A percentile compares a stretch with the other conserved stretches of the same genome.
These are phyloP conservation scores for Cryphonectria japonica DNA, from an alignment of 2,329 filamentous ascomycete genomes.

Conservation along the genomic window DNA sequence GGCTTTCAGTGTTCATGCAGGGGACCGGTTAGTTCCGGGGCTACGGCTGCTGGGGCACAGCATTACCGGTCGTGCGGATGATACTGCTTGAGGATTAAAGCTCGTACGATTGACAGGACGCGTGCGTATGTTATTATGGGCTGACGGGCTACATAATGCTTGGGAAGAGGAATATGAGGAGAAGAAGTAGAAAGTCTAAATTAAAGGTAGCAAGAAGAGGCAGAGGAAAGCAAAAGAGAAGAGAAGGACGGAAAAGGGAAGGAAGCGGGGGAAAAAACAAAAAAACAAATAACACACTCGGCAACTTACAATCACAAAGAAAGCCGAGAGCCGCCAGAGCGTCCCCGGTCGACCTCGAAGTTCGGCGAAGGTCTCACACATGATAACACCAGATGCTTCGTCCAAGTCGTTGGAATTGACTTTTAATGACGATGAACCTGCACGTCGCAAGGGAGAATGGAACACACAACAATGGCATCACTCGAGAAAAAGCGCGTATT, in stretches of 20 bases:
- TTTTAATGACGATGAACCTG: not conserved
- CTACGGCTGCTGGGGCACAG: not conserved
- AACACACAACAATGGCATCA: not conserved
- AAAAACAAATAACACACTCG: not conserved
- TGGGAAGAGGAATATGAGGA: not conserved
- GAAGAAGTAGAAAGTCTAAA: not conserved
- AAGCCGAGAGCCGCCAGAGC: not conserved
- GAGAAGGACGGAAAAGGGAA: not conserved
- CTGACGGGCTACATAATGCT: not conserved
- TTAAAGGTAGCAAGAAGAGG: too few relatives aligned
- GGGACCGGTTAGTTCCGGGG: not conserved
- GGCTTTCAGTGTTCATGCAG: not conserved
- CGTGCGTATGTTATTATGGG: not conserved
- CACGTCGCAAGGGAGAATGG: not conserved
- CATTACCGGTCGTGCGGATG: slow-evolving; percentile 12
- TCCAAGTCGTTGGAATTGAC: not conserved
- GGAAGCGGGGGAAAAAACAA: not conserved
- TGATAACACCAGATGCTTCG: not conserved
- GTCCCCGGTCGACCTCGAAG: not conserved
- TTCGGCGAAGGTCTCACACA: not conserved
- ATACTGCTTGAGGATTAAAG: not conserved
- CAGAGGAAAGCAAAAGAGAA: too few relatives aligned
- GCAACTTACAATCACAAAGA: not conserved
- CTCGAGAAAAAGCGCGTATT: not conserved
- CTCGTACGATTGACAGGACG: slow-evolving; percentile 2